Base-by-base conservation (phyloP, 2,329 filamentous ascomycete genomes). In the Pestalotiopsis sp. region DNA sequence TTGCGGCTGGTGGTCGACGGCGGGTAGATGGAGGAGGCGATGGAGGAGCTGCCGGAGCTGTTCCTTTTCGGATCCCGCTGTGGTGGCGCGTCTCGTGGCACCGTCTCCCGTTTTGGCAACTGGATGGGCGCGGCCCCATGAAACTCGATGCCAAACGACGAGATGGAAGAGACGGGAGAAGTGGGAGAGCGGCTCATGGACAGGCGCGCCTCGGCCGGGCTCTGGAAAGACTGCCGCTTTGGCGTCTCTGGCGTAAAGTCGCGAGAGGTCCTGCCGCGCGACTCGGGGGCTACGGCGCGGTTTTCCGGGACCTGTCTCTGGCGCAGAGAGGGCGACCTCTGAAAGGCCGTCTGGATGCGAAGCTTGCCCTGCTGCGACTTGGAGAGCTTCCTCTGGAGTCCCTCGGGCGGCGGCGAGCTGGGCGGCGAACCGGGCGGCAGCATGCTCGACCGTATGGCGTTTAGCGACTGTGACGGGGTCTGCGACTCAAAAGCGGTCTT, bases 341-440 rank as follows among this genome's bases (percentile, higher is more conserved):
- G 61, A 20, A 68, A 60, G 3, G 67, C 67, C 14, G 57, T 66
- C 14, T 66, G 67, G 20, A 68, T 27, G 17, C 67, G 63, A 25
- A 68, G 67, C 64, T 66, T 60, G 20, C 67, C 67, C 49, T 41
- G 61, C 36, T 66, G 63, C 20, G 67, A 68, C 64, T 68, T 68
- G 36, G 67, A 68, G 9, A 68, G 62, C 25, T 23, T 14, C 36
- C 67, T 39, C 38, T 49, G 60, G 45, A 68, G 6, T 2, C 52
- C 64, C 25, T 25, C n/a, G n/a, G 65, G 52, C 14, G 45, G n/a
- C 17, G 45, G 45, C 23, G 27, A 55, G 25, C 20, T 38, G 36
- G 67, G 52, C n/a, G 52, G 45, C 23, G 27, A 55, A n/a, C 20
- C 57, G 36, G 67, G 52, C n/a, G 52, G 63, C 55, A 62, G 14